Percentiles rank a stretch among this genome's conserved stretches.
Conservation (phyloP, 768 basidiomycete species). For the Arthromyces matolae region DNA sequence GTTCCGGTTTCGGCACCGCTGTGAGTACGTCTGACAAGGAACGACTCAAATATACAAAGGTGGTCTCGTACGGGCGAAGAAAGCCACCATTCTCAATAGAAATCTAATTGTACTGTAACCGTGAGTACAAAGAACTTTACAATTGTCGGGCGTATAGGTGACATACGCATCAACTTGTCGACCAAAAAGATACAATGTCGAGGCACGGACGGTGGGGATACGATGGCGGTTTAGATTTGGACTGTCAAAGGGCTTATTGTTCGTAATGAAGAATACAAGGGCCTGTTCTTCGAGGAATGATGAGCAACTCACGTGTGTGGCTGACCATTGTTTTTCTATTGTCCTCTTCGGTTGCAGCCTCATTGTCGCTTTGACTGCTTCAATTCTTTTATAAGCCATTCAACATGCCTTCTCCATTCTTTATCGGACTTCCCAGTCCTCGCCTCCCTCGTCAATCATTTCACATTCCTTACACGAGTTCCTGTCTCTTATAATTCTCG, state of each 20-base stretch:
- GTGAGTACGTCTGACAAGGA: too few relatives aligned
- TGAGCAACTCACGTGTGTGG: constrained; percentile 10
- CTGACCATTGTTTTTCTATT: constrained; percentile 21
- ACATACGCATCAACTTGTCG: not conserved
- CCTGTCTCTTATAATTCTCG: constrained; percentile 7
- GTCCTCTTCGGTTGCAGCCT: constrained; percentile 14
- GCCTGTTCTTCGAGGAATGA: constrained; percentile 2
- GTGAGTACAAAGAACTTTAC: too few relatives aligned
- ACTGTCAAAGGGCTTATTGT: constrained; percentile 7
- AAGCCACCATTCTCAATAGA: too few relatives aligned
- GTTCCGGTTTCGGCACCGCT: constrained; percentile 26
- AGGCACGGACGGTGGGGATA: constrained; percentile 6
- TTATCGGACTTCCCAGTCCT: constrained; percentile 26
- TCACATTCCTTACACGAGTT: not conserved
- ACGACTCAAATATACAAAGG: too few relatives aligned
- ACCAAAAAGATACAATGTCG: constrained; percentile 12
- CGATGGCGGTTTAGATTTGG: constrained; percentile 4
- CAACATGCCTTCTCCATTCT: constrained; percentile 2
- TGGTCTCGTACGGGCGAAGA: too few relatives aligned
- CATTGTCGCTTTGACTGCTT: constrained; percentile 10
- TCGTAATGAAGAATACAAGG: constrained; percentile 4
- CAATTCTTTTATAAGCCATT: constrained; percentile 15
- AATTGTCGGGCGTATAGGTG: constrained; percentile 11
- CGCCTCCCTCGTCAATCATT: constrained; percentile 8
- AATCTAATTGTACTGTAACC: not conserved